Base-by-base conservation (phyloP, 1,284 basidiomycete genomes). In the Stygiomarasmius scandens region DNA sequence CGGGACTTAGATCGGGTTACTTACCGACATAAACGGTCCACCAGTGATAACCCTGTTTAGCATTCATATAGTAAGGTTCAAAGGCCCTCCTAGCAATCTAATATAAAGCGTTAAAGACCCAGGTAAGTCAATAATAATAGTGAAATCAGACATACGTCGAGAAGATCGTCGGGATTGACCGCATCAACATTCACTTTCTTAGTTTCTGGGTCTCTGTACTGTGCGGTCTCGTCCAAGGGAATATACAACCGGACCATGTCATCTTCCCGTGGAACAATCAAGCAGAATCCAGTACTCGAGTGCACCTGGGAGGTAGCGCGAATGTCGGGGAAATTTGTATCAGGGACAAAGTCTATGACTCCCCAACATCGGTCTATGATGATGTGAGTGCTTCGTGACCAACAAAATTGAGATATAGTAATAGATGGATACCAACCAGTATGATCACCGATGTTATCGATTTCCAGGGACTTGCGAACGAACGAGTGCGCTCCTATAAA, bases 211-310 rank as follows among this genome's bases (percentile, higher is more conserved):
- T 38, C 29, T 16, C 12, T 38, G 19, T 29, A 29, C 12, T 51
- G n/a, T 8, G 32, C 16, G 20, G 27, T 19, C 16, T 34, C 49
- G n/a, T 51, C 49, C 14, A 51, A 16, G 11, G 19, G 49, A 36
- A 51, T 34, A 20, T 51, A 51, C 9, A 51, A 10, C 8, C 49
- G 49, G 22, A 51, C 32, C 49, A 51, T 36, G 23, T 51, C 49
- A 20, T 34, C 27, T n/a, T 51, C 49, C 19, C 49, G 49, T 8
- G 49, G 49, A 14, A 51, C 29, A 36, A 51, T 51, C 49, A 51
- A 22, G 19, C 49, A 51, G 4, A 34, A 36, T 3, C 49, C 49
- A 9, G n/a, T 51, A 20, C 29, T 27, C 19, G 49, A 51, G 19
- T 36, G 49, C 10, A 51, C 29, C 22, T 22, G 27, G 9, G 49